These are phyloP conservation scores for Conticribra weissflogii DNA, from an alignment of 108 stramenopile species.

Conservation along the genomic window DNA sequence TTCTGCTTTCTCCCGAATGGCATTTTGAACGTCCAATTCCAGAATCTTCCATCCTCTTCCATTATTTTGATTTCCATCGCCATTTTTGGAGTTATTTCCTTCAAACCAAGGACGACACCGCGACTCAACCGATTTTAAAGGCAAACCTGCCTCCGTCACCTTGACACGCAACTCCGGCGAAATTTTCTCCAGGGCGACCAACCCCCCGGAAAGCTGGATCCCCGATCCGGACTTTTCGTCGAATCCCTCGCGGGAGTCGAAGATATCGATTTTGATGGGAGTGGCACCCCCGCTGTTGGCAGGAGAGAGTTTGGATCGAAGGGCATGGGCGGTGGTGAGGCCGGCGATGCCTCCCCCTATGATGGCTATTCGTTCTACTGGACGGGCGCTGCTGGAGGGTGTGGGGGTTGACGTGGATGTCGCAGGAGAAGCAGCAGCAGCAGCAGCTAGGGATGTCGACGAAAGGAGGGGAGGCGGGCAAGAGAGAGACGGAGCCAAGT, in stretches of 20 bases:
- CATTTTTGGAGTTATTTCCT: too few species aligned
- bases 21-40: slow-evolving; percentile 53
- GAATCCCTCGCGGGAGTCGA: slow-evolving; percentile 58
- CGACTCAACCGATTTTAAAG: slow-evolving; percentile 49
- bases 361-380: slow-evolving; percentile 44
- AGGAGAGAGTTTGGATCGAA: slow-evolving; percentile 23
- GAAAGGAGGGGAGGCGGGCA: too few species aligned
- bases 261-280: slow-evolving; percentile 55
- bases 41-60: slow-evolving; percentile 51
- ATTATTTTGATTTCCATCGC: slow-evolving; percentile 23
- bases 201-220: slow-evolving; percentile 75
- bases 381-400: slow-evolving; percentile 1
- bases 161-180: slow-evolving; percentile 53
- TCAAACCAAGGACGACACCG: slow-evolving; percentile 64
- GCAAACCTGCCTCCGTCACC: slow-evolving; percentile 64
- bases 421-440: too few species aligned
- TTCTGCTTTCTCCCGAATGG: slow-evolving; percentile 42
- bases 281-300: not conserved
- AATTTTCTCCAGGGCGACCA: slow-evolving; percentile 61
- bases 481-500: too few species aligned
- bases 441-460: too few species aligned
- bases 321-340: slow-evolving; percentile 72
- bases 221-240: slow-evolving; percentile 58
- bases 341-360: slow-evolving; percentile 73
- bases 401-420: not conserved